phyloP scores from a whole-genome alignment of 495 filamentous ascomycete genomes.

The Aspergillus sclerotiicarbonarius region DNA sequence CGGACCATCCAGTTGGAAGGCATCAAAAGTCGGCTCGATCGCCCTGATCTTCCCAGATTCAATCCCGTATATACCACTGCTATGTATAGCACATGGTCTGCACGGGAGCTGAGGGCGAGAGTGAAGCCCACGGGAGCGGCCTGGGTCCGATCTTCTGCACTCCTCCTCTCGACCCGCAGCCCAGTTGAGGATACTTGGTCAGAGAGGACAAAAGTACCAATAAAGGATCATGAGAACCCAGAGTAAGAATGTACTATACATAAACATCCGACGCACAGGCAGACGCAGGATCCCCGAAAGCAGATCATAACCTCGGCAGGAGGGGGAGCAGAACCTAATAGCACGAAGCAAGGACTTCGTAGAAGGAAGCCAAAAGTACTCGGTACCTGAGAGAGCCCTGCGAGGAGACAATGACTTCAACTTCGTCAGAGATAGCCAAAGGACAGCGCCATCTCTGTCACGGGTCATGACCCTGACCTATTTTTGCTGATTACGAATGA shows the following conservation, averaged over 20 bases:
- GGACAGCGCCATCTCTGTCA: neutral
- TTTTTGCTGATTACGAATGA: neutral
- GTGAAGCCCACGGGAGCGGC: neutral
- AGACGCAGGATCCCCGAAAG: slow-evolving; percentile 17
- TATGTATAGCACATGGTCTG: neutral
- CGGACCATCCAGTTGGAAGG: slow-evolving; percentile 1
- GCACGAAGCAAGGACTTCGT: slow-evolving; percentile 41
- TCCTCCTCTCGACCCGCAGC: neutral
- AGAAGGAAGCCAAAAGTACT: slow-evolving; percentile 4
- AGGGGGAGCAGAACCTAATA: slow-evolving; percentile 26
- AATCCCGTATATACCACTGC: neutral
- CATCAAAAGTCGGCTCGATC: neutral
- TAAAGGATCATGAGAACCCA: slow-evolving; percentile 3
- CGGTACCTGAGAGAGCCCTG: slow-evolving; percentile 23
- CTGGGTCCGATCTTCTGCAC: neutral
- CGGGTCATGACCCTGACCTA: neutral
- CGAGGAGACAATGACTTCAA: slow-evolving; percentile 21
- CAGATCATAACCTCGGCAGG: slow-evolving; percentile 18
- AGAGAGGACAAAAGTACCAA: slow-evolving; percentile 17
- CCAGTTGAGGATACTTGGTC: slow-evolving; percentile 10
- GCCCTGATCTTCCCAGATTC: neutral
- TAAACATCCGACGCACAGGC: slow-evolving; percentile 24
- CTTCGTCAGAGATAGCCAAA: neutral
- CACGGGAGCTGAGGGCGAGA: neutral
- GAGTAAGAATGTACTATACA: slow-evolving; percentile 17